phyloP scores from a whole-genome alignment of 306 rosid species.

The Vigna unguiculata region DNA sequence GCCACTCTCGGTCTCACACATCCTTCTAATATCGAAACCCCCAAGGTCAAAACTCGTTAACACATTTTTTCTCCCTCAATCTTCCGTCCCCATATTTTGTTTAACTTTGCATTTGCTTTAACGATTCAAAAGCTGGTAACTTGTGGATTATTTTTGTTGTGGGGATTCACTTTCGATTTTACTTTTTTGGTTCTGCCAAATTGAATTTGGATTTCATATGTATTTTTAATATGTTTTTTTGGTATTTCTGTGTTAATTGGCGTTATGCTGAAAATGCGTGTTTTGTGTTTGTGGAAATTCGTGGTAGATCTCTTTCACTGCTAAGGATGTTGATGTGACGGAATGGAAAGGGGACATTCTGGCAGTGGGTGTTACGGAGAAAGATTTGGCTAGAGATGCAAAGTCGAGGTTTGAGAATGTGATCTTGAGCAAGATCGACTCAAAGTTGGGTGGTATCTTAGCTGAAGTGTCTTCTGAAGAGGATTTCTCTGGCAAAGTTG shows the following conservation, averaged over 20 bases:
- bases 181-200: not conserved
- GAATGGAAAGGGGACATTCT: constrained; percentile 97
- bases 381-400: constrained; percentile 72
- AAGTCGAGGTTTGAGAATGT: constrained; percentile 74
- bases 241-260: not conserved
- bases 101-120: not conserved
- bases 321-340: constrained; percentile 72
- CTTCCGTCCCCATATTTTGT: constrained; percentile 18
- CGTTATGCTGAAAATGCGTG: constrained; percentile 45
- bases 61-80: not conserved
- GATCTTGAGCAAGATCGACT: constrained; percentile 80
- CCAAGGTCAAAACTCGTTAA: constrained; percentile 55
- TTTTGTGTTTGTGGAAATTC: constrained; percentile 56
- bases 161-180: constrained; percentile 22
- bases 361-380: constrained; percentile 91
- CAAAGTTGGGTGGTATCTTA: constrained; percentile 81
- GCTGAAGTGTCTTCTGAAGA: constrained; percentile 92
- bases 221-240: not conserved
- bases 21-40: constrained; percentile 59
- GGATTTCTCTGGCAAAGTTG: constrained; percentile 89
- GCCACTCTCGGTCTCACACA: constrained; percentile 94
- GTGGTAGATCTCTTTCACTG: constrained; percentile 69
- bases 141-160: constrained; percentile 22
- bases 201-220: constrained; percentile 38
- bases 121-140: not conserved